These are phyloP conservation scores for Cordyceps cateniannulata DNA, from an alignment of 2,329 filamentous ascomycete species.

Conservation along the genomic window DNA sequence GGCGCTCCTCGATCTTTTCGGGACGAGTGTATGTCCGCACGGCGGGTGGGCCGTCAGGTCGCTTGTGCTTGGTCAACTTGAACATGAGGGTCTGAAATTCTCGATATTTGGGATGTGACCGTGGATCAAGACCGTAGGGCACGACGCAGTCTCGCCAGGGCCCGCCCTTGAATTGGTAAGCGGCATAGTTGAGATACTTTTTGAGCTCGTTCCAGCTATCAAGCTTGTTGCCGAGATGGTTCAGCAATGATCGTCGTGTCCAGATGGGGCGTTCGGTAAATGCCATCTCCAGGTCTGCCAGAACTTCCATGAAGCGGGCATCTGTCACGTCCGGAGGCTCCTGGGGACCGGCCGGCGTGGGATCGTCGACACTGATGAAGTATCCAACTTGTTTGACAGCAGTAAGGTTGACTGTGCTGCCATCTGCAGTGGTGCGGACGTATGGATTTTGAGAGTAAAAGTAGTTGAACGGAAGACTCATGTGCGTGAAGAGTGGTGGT, in stretches of 20 bases:
- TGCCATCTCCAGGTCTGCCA: slow-evolving; percentile 56
- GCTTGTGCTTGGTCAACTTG: slow-evolving; percentile 54
- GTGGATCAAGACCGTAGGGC: slow-evolving; percentile 79
- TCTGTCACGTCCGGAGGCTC: slow-evolving; percentile 54
- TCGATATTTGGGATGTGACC: slow-evolving; percentile 67
- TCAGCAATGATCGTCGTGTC: slow-evolving; percentile 76
- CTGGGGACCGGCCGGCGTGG: slow-evolving; percentile 55
- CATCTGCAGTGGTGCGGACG: slow-evolving; percentile 55
- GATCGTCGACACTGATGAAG: slow-evolving; percentile 55
- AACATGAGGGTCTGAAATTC: slow-evolving; percentile 88
- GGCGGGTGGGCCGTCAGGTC: slow-evolving; percentile 35
- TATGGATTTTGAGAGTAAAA: slow-evolving; percentile 82
- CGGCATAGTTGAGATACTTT: slow-evolving; percentile 73
- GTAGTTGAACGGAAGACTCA: slow-evolving; percentile 68
- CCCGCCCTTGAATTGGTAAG: slow-evolving; percentile 87
- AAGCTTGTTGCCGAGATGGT: slow-evolving; percentile 52
- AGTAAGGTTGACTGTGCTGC: slow-evolving; percentile 51
- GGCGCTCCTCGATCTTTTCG: slow-evolving; percentile 33
- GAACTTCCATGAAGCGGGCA: slow-evolving; percentile 54
- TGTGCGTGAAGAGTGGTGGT: slow-evolving; percentile 70
- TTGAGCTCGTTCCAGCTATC: slow-evolving; percentile 56
- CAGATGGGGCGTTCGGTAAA: slow-evolving; percentile 75
- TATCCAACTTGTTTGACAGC: slow-evolving; percentile 53
- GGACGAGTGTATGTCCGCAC: slow-evolving; percentile 13
- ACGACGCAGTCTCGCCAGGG: slow-evolving; percentile 88